A percentile compares a stretch with the other conserved stretches of the same genome.
These are phyloP conservation scores for Rhodomyrtus psidioides DNA, from an alignment of 441 rosid species.

Conservation along the genomic window DNA sequence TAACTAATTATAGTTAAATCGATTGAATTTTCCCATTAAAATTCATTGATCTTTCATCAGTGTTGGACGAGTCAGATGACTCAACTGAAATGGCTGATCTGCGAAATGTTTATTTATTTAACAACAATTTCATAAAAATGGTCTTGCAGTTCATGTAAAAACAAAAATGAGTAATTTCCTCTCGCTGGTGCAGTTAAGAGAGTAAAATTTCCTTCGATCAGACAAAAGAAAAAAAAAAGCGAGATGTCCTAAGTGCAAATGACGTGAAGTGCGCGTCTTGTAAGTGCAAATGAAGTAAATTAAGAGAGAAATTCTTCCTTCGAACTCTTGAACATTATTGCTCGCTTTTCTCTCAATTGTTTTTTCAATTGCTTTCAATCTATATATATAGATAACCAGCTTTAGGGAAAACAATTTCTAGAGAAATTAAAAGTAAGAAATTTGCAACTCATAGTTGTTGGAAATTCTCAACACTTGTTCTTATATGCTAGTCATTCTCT, in stretches of 20 bases:
- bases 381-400: too few species aligned
- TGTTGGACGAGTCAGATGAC: too few species aligned
- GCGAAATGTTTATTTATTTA: too few species aligned
- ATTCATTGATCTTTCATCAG: too few species aligned
- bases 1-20: too few species aligned
- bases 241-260: background rate
- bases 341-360: background rate
- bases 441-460: background rate
- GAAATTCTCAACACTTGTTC: background rate
- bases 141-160: background rate
- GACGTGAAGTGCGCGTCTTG: too few species aligned
- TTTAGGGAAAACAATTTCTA: too few species aligned
- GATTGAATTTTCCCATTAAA: too few species aligned
- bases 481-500: background rate
- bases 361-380: background rate
- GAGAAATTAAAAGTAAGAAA: background rate
- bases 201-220: background rate
- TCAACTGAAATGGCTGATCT: too few species aligned
- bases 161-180: background rate
- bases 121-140: background rate
- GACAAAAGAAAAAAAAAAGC: background rate
- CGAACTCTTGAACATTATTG: too few species aligned
- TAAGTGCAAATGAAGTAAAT: too few species aligned
- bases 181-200: background rate
- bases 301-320: too few species aligned